Evolutionary conservation across 768 basidiomycete species (phyloP), one percentile per base, ranked within the genome.

Genomic region (Lactifluus volemus): DNA sequence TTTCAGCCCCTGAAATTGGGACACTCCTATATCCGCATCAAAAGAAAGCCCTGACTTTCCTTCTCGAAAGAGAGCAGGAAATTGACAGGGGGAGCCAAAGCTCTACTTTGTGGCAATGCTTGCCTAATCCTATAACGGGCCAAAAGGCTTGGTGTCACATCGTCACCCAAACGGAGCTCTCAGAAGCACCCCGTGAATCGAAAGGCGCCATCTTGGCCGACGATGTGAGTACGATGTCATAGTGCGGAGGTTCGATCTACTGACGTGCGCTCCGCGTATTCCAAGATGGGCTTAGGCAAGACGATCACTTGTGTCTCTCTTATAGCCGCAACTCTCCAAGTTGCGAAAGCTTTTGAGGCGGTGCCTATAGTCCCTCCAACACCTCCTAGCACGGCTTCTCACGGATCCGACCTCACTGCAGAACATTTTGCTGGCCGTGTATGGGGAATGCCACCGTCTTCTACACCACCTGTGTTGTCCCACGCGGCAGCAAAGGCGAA

Each of bases 251-350:
- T 53, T 50, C 17, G 17, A 19, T 21, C 53, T 55, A 15, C 34
- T 56, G 44, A 55, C 25, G n/a, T 58, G 36, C 14, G 53, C 29
- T 36, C 6, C 36, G 29, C 55, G n/a, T 32, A 17, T 58, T 58
- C 30, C 45, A 60, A 97, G 94, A 98, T 97, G 95, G 96, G 96
- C 67, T 82, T 99, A 32, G 96, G 96, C 17, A 98, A 98, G 74
- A 98, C 96, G 0, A 93, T 98, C 55, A 91, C 93, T 34, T 92
- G 95, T 63, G 90, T 98, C 29, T 90, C 96, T 15, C 80, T 99
- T 53, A 88, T 99, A 53, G 94, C 92, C 11, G 82, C 89, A 32
- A 98, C 97, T 1, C 78, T 95, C 14, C 67, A 70, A 53, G 79
- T 88, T 0, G 89, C 97, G 11, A 77, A 21, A 73, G 73, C 39